A percentile compares a stretch with the other conserved stretches of the same genome.
Evolutionary conservation across 2,329 filamentous ascomycete genomes (phyloP).

Genomic region (Sarocladium oryzae): DNA sequence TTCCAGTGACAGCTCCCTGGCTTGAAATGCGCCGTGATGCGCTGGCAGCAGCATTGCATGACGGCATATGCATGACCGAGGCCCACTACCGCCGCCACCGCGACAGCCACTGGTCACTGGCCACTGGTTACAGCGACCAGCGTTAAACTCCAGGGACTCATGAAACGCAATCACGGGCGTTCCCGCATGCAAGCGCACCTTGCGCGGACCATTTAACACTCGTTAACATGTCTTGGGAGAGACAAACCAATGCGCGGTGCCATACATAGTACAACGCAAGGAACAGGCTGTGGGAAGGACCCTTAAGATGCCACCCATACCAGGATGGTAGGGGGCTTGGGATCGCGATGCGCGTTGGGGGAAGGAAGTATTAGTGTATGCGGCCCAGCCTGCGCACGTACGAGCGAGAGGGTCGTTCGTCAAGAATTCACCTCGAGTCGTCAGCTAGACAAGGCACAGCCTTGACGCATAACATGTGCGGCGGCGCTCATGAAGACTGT

Average conservation of each 20-base stretch:
- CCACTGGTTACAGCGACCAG: background rate
- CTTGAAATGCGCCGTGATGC: constrained; percentile 7
- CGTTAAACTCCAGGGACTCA: background rate
- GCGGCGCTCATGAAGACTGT: background rate
- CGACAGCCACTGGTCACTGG: background rate
- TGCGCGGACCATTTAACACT: background rate
- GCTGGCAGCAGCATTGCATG: constrained; percentile 7
- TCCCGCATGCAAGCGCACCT: background rate
- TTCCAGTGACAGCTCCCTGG: background rate
- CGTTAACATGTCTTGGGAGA: background rate
- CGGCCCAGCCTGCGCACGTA: background rate
- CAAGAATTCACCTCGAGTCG: background rate
- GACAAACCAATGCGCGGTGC: background rate
- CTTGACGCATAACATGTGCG: background rate
- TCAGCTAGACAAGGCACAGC: background rate
- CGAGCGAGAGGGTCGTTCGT: background rate
- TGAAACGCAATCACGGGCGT: constrained; percentile 3
- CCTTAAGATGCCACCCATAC: no score
- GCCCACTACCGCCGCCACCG: constrained; percentile 4
- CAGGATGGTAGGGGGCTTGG: background rate
- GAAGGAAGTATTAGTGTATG: background rate
- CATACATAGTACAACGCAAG: no score
- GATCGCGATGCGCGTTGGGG: background rate
- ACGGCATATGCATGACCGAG: constrained; percentile 4
- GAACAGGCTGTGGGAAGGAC: no score